Conservation (phyloP, 108 stramenopile genomes). For the Skeletonema grethae region DNA sequence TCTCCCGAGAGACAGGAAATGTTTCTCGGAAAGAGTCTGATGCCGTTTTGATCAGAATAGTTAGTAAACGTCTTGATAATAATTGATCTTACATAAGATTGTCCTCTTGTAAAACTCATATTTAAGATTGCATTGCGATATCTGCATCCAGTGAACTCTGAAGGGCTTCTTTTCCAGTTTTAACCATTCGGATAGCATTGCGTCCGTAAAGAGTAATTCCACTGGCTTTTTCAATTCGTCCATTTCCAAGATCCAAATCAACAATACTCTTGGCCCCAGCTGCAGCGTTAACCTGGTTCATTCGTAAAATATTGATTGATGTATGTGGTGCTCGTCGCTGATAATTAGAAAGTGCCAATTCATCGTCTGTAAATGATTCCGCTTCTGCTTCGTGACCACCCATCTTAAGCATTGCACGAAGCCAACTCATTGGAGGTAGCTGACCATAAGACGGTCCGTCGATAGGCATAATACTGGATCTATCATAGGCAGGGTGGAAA, state of each 20-base stretch:
- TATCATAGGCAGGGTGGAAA: constrained; percentile 70
- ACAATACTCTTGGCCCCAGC: constrained; percentile 51
- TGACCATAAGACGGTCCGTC: constrained; percentile 64
- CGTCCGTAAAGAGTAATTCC: constrained; percentile 53
- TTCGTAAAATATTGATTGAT: constrained; percentile 65
- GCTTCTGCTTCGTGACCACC: constrained; percentile 51
- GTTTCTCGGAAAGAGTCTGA: neutral
- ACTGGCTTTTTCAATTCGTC: constrained; percentile 56
- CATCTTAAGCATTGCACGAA: constrained; percentile 62
- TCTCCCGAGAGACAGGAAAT: neutral
- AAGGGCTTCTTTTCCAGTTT: constrained; percentile 48
- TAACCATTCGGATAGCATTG: constrained; percentile 57
- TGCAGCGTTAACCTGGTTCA: constrained; percentile 48
- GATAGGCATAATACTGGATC: constrained; percentile 49
- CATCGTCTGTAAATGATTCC: constrained; percentile 56
- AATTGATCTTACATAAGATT: too few species aligned
- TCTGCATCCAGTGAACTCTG: constrained; percentile 50
- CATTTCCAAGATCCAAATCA: constrained; percentile 56
- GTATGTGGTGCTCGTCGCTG: constrained; percentile 74
- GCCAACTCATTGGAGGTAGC: constrained; percentile 66
- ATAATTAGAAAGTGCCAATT: constrained; percentile 59
- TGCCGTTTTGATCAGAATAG: constrained; percentile 7
- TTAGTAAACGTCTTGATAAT: too few species aligned
- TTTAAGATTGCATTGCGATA: constrained; percentile 38
- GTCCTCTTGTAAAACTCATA: neutral